phyloP scores from a whole-genome alignment of 1,284 basidiomycete species.

The Ganoderma lucidum region DNA sequence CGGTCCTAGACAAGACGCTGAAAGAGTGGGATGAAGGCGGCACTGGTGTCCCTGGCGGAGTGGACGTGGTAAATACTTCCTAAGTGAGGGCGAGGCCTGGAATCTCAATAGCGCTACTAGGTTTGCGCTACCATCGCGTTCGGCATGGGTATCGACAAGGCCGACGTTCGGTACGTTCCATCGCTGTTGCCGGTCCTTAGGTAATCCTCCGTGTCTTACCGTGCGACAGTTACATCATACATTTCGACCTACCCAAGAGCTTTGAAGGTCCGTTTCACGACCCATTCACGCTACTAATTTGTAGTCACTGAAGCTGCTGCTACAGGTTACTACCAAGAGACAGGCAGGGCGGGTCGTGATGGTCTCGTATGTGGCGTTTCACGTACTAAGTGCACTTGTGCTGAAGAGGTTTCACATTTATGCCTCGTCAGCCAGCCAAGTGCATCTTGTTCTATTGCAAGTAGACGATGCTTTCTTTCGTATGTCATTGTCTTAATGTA shows the following conservation, averaged over 20 bases:
- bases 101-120: slow-evolving; percentile 35
- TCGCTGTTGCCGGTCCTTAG: slow-evolving; percentile 13
- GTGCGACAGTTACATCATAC: slow-evolving; percentile 67
- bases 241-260: slow-evolving; percentile 84
- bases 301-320: not conserved
- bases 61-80: slow-evolving; percentile 64
- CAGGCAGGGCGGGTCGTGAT: slow-evolving; percentile 85
- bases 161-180: slow-evolving; percentile 70
- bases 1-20: slow-evolving; percentile 65
- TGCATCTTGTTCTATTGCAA: slow-evolving; percentile 86
- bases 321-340: slow-evolving; percentile 89
- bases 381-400: not conserved
- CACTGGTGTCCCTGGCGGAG: slow-evolving; percentile 50
- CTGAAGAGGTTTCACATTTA: not conserved
- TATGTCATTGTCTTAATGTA: slow-evolving; percentile 1
- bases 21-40: slow-evolving; percentile 69
- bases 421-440: slow-evolving; percentile 67
- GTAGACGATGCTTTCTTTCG: slow-evolving; percentile 29
- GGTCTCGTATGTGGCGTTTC: slow-evolving; percentile 60
- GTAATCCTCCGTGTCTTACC: slow-evolving; percentile 1
- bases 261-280: slow-evolving; percentile 70
- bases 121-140: slow-evolving; percentile 81
- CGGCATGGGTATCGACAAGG: slow-evolving; percentile 90
- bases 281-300: not conserved
- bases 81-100: not conserved